Conservation (phyloP, 1,139 yeast species). For the Suhomyces coccinellae region DNA sequence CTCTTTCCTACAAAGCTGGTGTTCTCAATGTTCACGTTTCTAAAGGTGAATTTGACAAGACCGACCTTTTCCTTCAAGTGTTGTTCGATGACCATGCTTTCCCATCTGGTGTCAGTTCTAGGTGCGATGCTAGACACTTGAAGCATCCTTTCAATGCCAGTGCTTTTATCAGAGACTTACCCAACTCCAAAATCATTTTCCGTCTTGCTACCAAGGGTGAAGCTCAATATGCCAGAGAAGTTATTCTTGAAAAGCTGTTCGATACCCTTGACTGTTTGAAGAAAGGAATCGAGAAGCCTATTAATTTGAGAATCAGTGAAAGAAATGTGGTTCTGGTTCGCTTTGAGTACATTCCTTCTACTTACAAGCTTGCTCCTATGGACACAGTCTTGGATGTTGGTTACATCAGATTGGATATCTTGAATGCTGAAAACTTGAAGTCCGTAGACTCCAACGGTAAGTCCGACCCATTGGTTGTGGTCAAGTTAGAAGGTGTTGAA, state of each 20-base stretch:
- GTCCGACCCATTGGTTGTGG: slow-evolving; percentile 64
- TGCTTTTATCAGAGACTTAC: slow-evolving; percentile 68
- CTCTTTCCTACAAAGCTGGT: slow-evolving; percentile 62
- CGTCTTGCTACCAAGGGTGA: slow-evolving; percentile 55
- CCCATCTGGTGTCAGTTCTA: slow-evolving; percentile 58
- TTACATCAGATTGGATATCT: slow-evolving; percentile 51
- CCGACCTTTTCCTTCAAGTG: slow-evolving; percentile 55
- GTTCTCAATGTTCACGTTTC: slow-evolving; percentile 53
- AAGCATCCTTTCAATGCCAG: slow-evolving; percentile 49
- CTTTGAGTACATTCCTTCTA: slow-evolving; percentile 62
- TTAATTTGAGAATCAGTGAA: slow-evolving; percentile 46
- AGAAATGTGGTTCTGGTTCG: slow-evolving; percentile 46
- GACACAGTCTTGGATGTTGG: slow-evolving; percentile 75
- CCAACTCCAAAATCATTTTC: slow-evolving; percentile 55
- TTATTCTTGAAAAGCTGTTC: slow-evolving; percentile 50
- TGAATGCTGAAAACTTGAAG: slow-evolving; percentile 52
- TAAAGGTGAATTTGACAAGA: slow-evolving; percentile 47
- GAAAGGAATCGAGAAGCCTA: slow-evolving; percentile 48
- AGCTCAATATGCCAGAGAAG: slow-evolving; percentile 48
- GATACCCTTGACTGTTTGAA: slow-evolving; percentile 55
- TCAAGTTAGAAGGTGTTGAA: slow-evolving; percentile 55
- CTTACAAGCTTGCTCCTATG: slow-evolving; percentile 50
- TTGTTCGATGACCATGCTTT: slow-evolving; percentile 63
- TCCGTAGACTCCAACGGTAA: slow-evolving; percentile 72
- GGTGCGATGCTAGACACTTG: slow-evolving; percentile 39